Evolutionary conservation across 1,139 yeast species (phyloP).

Genomic region (Nakaseomyces bracarensis): DNA sequence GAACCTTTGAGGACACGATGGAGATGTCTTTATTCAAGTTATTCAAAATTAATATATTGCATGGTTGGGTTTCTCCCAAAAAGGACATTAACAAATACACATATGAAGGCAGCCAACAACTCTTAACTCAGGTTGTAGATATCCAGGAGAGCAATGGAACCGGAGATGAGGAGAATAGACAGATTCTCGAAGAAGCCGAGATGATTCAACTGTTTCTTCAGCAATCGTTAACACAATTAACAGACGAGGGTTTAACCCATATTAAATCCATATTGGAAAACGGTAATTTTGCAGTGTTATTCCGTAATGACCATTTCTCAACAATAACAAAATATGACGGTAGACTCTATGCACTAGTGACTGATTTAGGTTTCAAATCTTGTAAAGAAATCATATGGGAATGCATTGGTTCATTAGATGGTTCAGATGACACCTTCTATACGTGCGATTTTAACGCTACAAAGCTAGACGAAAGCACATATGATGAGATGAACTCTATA

Average conservation of each 20-base stretch:
- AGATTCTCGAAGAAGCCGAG: conserved; percentile 27
- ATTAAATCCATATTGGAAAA: conserved; percentile 38
- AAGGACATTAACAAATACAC: conserved; percentile 34
- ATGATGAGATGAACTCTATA: background rate
- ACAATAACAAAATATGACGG: conserved; percentile 51
- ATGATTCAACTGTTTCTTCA: conserved; percentile 32
- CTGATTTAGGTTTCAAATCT: conserved; percentile 58
- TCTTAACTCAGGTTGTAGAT: conserved; percentile 35
- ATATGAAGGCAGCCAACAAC: conserved; percentile 41
- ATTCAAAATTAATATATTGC: conserved; percentile 41
- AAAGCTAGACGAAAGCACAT: conserved; percentile 9
- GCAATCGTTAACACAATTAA: conserved; percentile 59
- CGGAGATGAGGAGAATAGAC: conserved; percentile 13
- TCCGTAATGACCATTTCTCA: conserved; percentile 78
- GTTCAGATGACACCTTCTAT: conserved; percentile 58
- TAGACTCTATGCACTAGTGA: conserved; percentile 53
- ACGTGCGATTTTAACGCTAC: conserved; percentile 49
- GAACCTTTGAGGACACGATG: conserved; percentile 45
- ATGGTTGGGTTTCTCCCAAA: conserved; percentile 40
- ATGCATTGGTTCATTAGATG: conserved; percentile 54
- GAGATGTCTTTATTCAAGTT: conserved; percentile 40
- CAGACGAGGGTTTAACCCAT: conserved; percentile 48
- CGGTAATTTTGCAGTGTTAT: conserved; percentile 53
- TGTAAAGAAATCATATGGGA: conserved; percentile 64
- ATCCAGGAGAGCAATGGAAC: conserved; percentile 14